A percentile compares a stretch with the other conserved stretches of the same genome.
phyloP scores from a whole-genome alignment of 805 yeast genomes.

The Metschnikowia chrysomelidarum region DNA sequence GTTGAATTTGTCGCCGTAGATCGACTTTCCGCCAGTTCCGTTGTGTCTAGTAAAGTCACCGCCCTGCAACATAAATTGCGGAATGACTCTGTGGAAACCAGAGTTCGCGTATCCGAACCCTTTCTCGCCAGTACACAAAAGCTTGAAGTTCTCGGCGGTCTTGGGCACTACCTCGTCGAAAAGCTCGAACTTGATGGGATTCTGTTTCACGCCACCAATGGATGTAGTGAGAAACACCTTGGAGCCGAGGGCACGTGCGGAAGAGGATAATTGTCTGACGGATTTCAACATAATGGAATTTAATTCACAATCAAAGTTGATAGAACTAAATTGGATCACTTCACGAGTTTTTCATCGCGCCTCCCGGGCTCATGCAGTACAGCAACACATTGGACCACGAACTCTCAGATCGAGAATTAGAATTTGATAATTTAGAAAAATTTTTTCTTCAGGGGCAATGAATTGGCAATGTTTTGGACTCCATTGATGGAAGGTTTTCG shows the following conservation, averaged over 20 bases:
- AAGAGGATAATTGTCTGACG: conserved; percentile 50
- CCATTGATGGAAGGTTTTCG: too few species aligned
- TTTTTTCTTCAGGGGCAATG: too few species aligned
- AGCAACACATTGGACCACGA: too few species aligned
- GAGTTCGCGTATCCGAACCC: conserved; percentile 20
- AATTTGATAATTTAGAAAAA: too few species aligned
- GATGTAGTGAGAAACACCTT: conserved; percentile 59
- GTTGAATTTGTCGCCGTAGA: conserved; percentile 19
- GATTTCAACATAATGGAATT: too few species aligned
- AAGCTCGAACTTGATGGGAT: conserved; percentile 22
- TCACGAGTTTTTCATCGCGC: too few species aligned
- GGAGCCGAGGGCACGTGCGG: conserved; percentile 45
- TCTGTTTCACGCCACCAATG: conserved; percentile 31
- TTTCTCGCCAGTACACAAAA: conserved; percentile 20
- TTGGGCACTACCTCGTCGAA: conserved; percentile 19
- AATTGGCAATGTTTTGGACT: too few species aligned
- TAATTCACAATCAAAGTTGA: too few species aligned
- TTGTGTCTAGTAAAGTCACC: conserved; percentile 18
- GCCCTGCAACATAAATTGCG: conserved; percentile 20
- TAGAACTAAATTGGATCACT: too few species aligned
- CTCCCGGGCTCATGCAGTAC: too few species aligned
- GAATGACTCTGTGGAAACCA: conserved; percentile 20
- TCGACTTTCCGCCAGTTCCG: conserved; percentile 20
- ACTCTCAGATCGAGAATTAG: too few species aligned
- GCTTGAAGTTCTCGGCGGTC: conserved; percentile 21